Evolutionary conservation across 2,329 filamentous ascomycete species (phyloP), one percentile per base, ranked within the genome.

Genomic region (Exophiala bonariae): DNA sequence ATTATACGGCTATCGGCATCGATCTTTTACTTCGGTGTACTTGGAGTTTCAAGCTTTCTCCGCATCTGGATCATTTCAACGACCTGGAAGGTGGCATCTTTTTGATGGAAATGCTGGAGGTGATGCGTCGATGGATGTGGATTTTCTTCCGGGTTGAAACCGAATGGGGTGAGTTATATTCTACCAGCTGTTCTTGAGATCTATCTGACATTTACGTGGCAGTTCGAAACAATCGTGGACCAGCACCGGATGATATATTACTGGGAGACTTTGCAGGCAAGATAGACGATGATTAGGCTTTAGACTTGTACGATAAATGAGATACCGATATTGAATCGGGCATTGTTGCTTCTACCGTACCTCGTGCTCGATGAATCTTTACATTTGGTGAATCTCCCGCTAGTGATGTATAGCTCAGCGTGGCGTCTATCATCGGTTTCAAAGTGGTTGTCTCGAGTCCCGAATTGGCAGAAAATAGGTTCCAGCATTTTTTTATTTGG

Each of bases 81-180:
- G 90, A 96, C 64, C 81, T 90, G 41, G 93, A 97, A 71, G 85
- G 84, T 45, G 89, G 89, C 6, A 87, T 97, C 35, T 99, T 96
- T 64, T 61, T 92, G 19, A 81, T 97, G 61, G 86, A 96, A 73
- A 77, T 88, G 35, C 74, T 96, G 9, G 93, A 99, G 71, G 87
- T 97, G 14, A 77, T 89, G 36, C 80, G 93, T 38, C 79, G 93
- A 47, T 97, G 92, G 90, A 79, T 97, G 51, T 99, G 93, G 93
- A 89, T 96, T 47, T 97, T 96, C 69, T 89, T 97, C 70, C 81
- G 93, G 8, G 85, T 95, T 32, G 93, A 99, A 75, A 91, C 89
- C 17, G 93, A 99, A 73, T 96, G 87, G 87, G 80, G 89, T 68
- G 40, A 50, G 44, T 56, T 16, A 28, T 31, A 11, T 6, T 4